Evolutionary conservation across 1,139 yeast genomes (phyloP), one percentile per base, ranked within the genome.

Genomic region (Scheffersomyces stambukii): DNA sequence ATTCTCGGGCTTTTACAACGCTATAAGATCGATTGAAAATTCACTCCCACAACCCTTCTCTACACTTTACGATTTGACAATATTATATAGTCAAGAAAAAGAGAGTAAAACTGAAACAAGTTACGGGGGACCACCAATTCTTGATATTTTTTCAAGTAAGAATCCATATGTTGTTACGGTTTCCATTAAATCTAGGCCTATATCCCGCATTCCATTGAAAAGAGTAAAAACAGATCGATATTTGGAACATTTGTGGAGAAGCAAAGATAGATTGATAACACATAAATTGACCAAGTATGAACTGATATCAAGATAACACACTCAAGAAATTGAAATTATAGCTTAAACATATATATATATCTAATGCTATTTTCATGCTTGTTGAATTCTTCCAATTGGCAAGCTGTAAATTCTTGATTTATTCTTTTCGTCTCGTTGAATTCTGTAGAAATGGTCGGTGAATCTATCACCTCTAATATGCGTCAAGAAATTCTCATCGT

Each of bases 391-490:
- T 32, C 56, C 55, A 15, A 67, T 65, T 2, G 73, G 72, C 34
- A 64, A 49, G 31, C 69, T 60, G 33, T 58, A 57, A 21, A 91
- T 89, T 35, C 77, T 75, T 1, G 96, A 84, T 40, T 77, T 77
- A 45, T 86, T 91, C 30, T 81, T 71, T 36, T 80, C 85, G 53
- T 88, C 88, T 49, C 98, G 69, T 40, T 75, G 75, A 12, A 91
- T 80, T 38, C 84, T 70, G 55, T 81, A 91, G 54, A 84, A 93
- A 48, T 82, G 88, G 52, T 86, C 96, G n/a, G 95, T 80, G 50
- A 84, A 88, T 31, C 77, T 74, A 17, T 80, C 75, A 0, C 96
- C 96, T 51, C 81, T 78, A 77, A 91, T 88, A 49, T 81, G 82
- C 30, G 78, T 70, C 48, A 91, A 63, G 48, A 91, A 91, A 45